Conservation (phyloP, 2,329 filamentous ascomycete genomes). For the Hyphodiscus sp. region DNA sequence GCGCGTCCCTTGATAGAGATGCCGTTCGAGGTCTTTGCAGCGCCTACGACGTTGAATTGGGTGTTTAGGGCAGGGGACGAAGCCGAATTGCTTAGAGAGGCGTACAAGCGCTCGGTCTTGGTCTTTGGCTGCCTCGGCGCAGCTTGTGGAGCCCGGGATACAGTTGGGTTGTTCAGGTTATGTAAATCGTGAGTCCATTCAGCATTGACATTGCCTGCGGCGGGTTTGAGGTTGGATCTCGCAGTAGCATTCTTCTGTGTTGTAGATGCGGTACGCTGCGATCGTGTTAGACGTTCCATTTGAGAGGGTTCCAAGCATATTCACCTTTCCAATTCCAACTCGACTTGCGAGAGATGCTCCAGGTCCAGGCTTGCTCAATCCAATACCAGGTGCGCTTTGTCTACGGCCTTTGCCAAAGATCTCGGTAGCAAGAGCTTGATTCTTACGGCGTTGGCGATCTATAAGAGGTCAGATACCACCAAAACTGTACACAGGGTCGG, state of each 20-base stretch:
- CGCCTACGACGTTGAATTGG: constrained; percentile 31
- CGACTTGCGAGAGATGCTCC: constrained; percentile 62
- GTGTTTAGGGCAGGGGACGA: constrained; percentile 29
- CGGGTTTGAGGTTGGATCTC: constrained; percentile 16
- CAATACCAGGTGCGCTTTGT: constrained; percentile 46
- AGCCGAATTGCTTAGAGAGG: constrained; percentile 22
- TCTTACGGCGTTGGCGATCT: constrained; percentile 61
- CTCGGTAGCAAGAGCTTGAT: constrained; percentile 62
- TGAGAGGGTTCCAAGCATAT: not conserved
- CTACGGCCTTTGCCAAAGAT: constrained; percentile 60
- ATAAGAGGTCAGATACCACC: constrained; percentile 12
- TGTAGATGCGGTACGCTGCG: constrained; percentile 15
- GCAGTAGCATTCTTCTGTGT: constrained; percentile 22
- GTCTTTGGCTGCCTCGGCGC: constrained; percentile 24
- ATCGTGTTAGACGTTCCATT: constrained; percentile 9
- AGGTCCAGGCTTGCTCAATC: constrained; percentile 35
- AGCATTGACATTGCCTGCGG: constrained; percentile 51
- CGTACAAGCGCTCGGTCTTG: constrained; percentile 24
- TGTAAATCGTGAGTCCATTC: constrained; percentile 71
- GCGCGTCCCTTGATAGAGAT: constrained; percentile 69
- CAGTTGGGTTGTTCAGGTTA: constrained; percentile 36
- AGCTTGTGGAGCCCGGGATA: constrained; percentile 35
- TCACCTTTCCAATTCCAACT: constrained; percentile 67
- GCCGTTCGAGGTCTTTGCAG: constrained; percentile 36
- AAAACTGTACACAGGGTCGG: not conserved